Base-by-base conservation (phyloP, 1,139 yeast genomes). In the Suhomyces bokatorum region DNA sequence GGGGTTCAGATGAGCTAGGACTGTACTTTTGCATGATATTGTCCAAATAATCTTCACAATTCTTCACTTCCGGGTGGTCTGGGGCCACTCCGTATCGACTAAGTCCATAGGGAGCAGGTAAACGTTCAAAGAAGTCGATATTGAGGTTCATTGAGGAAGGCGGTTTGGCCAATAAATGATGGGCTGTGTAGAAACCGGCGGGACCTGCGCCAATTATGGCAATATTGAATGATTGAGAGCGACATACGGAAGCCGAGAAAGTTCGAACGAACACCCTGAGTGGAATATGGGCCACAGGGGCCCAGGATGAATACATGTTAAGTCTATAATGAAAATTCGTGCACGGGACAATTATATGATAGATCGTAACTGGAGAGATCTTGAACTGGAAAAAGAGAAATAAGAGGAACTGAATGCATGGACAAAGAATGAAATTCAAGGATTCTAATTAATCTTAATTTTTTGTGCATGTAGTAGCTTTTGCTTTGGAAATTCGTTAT, bases 61-160 rank as follows among this genome's bases (percentile, higher is more conserved):
- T 83, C 62, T 93, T 93, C 32, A 93, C 98, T 59, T 93, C 99
- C 0, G 97, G 97, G 63, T 93, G 99, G 66, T 93, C 99, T 1
- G 99, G 99, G 0, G 99, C 98, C n/a, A 93, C 98, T 1, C 99
- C 99, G 60, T 81, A 91, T 35, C 99, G 67, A 39, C 93, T 83
- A 32, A 93, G 71, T 0, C 99, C 99, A 66, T 78, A 93, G 0
- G 99, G 99, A 3, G 91, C 83, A 0, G 98, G 97, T 31, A 85
- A 69, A 47, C 82, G 75, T 58, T 93, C 99, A 69, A 83, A 90
- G 54, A 86, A 69, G 48, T 84, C 86, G 12, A 82, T 54, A n/a
- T 74, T 67, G 51, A 80, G 42, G 60, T 47, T 51, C 53, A 10
- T 70, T 65, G 12, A 46, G 4, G 64, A 57, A 1, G 66, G 49